Base-by-base conservation (phyloP, 768 basidiomycete species). In the Suillus brevipes region DNA sequence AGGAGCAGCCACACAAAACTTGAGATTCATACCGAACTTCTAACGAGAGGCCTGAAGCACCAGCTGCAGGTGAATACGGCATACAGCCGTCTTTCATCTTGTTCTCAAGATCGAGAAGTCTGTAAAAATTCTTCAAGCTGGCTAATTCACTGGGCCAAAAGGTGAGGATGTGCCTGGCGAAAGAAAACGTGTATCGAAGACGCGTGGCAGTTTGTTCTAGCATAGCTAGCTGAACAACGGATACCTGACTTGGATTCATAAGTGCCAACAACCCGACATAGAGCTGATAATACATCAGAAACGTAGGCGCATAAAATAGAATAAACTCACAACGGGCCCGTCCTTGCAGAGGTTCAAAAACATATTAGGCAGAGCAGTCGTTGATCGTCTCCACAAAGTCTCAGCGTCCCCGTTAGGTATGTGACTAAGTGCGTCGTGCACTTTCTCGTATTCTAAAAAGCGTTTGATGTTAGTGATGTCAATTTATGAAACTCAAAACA, bases 171-270 rank as follows among this genome's bases (percentile, higher is more conserved):
- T 14, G 9, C 20, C 40, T 28, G 4, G 68, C 14, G 14, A 42
- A 45, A 18, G 45, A 63, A 37, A 78, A 70, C 2, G 77, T 72
- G 45, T 55, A 58, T 6, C 70, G 69, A 47, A 78, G 62, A 14
- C 68, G 71, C 8, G 62, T 12, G 1, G 76, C 67, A 2, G 72
- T 70, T 61, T 76, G 72, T 50, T 73, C 67, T 0, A 78, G 67
- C n/a, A 76, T 63, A 23, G 77, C 77, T 9, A 78, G 69, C 52
- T 77, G 73, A 20, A 72, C 63, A 45, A 78, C 63, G 20, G 77
- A 74, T 18, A 76, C 43, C 14, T 63, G 70, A 6, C 70, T 68
- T 13, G 77, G 77, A 36, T 25, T 42, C 16, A 72, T 50, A 37
- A 78, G 61, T 8, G 75, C 73, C 36, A 70, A 62, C 23, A 71